Evolutionary conservation across 441 rosid genomes (phyloP).

Genomic region (Croton laevigatus): DNA sequence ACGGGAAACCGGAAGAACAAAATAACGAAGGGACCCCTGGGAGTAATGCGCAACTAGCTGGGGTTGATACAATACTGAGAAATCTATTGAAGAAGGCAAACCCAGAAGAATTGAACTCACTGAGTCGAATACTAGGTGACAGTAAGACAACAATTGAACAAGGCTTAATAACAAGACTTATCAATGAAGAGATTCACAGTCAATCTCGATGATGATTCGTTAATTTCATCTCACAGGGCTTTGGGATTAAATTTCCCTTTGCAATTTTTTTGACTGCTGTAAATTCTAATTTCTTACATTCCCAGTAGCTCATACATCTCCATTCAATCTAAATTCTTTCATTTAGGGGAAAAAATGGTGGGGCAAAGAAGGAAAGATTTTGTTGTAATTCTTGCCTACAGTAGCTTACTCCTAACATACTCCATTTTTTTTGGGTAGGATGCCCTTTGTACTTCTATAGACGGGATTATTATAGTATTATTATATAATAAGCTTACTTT

Average conservation of each 20-base stretch:
- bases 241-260: constrained; percentile 10
- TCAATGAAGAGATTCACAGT: constrained; percentile 58
- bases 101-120: constrained; percentile 55
- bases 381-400: not conserved
- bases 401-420: constrained; percentile 16
- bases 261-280: constrained; percentile 33
- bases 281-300: constrained; percentile 27
- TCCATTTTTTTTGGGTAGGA: constrained; percentile 5
- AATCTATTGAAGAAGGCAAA: constrained; percentile 74
- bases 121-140: constrained; percentile 43
- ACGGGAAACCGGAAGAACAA: constrained; percentile 27
- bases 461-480: not conserved
- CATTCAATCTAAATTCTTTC: constrained; percentile 30
- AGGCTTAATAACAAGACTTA: constrained; percentile 44
- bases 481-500: not conserved
- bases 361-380: not conserved
- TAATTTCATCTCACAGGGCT: constrained; percentile 17
- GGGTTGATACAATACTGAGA: constrained; percentile 40
- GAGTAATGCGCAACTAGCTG: constrained; percentile 32
- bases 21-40: constrained; percentile 20
- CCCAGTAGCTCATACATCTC: constrained; percentile 16
- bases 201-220: constrained; percentile 46
- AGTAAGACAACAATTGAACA: constrained; percentile 35
- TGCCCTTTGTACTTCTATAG: not conserved
- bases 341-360: not conserved